Base-by-base conservation (phyloP, 164 flowering plant genomes). In the Dillenia turbinata region DNA sequence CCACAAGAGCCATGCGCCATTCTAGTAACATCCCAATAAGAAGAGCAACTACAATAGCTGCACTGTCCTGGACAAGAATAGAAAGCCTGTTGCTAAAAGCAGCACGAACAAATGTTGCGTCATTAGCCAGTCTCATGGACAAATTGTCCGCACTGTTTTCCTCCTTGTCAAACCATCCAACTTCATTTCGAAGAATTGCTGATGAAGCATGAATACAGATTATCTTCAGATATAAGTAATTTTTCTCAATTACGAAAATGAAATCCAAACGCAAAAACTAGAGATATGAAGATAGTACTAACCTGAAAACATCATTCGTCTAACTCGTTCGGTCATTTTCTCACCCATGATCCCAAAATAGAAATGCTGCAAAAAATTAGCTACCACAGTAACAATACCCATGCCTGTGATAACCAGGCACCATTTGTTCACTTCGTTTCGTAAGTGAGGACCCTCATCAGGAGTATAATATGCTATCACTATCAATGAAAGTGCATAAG, bases 281-380 rank as follows among this genome's bases (percentile, higher is more conserved):
- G 40, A 33, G 40, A 33, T 5, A n/a, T 55, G 33, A 12, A 26
- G 10, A 53, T 10, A 16, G n/a, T 33, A 65, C 24, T 50, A 66
- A 90, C 98, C 98, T 73, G 97, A 90, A 73, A 91, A 94, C 97
- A 94, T 91, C 97, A 91, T 91, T 80, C 97, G 86, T 66, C 99
- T 79, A 52, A 94, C 97, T 59, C 97, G 80, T 65, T 91, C 97
- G n/a, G 99, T 94, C 97, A 94, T 91, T 75, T 91, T 91, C 81
- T 94, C 99, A 56, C 99, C 99, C 99, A 94, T 94, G 40, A 91
- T 89, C 63, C 97, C 99, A 80, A 94, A 94, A 74, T 91, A 94
- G 65, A 91, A 91, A 74, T 94, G 99, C 76, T 91, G 97, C 84
- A 94, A 68, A 69, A 88, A 94, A 59, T 94, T 91, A 47, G 97